Evolutionary conservation across 1,139 yeast species (phyloP).

Genomic region (Saccharomyces hybrid): DNA sequence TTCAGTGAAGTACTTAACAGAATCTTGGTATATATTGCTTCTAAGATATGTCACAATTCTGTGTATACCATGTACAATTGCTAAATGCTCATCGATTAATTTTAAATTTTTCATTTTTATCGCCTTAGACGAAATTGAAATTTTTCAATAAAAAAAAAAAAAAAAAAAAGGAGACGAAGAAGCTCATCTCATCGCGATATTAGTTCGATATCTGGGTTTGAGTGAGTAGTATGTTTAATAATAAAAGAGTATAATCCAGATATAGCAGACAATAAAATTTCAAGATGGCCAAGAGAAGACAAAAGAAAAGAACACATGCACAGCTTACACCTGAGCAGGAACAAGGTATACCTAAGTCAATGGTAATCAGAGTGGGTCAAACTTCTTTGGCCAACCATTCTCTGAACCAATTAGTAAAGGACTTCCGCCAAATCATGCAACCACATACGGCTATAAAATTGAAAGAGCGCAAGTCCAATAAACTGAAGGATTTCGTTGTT

Average conservation of each 20-base stretch:
- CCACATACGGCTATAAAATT: constrained; percentile 93
- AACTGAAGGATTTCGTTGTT: constrained; percentile 80
- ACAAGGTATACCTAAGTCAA: constrained; percentile 73
- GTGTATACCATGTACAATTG: not conserved
- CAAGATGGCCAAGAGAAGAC: constrained; percentile 5
- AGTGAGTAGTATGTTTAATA: not conserved
- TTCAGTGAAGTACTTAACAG: not conserved
- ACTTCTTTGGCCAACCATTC: constrained; percentile 72
- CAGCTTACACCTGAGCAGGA: constrained; percentile 54
- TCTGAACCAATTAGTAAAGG: constrained; percentile 74
- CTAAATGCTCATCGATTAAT: not conserved
- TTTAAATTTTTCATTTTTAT: not conserved
- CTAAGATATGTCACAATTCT: not conserved
- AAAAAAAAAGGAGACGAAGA: not conserved
- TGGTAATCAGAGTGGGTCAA: constrained; percentile 80
- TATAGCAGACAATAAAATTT: not conserved
- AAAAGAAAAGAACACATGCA: constrained; percentile 45
- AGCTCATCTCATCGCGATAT: constrained; percentile 9
- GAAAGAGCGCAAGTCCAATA: constrained; percentile 78
- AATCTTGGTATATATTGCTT: not conserved
- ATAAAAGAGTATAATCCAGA: not conserved
- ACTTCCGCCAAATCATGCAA: constrained; percentile 84
- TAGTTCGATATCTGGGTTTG: not conserved
- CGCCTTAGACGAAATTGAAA: constrained; percentile 3
- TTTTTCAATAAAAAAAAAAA: constrained; percentile 1